phyloP scores from a whole-genome alignment of 1,284 basidiomycete genomes.

The Blastosporella zonata region DNA sequence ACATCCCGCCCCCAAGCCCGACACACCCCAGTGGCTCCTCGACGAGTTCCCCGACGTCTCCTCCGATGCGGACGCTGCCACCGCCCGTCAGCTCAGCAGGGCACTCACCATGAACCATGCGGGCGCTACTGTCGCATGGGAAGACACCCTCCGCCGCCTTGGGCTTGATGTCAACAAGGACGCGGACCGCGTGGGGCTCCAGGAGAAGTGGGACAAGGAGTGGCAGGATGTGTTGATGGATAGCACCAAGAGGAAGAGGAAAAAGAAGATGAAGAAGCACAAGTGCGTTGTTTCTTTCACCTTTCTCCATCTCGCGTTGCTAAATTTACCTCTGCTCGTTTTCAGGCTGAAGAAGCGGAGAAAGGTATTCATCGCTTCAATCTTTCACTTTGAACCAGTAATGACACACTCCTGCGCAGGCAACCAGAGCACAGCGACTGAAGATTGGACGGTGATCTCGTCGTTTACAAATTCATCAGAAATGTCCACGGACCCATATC shows the following conservation, averaged over 20 bases:
- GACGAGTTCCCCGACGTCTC: slow-evolving; percentile 54
- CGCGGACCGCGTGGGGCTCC: slow-evolving; percentile 43
- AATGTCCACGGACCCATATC: slow-evolving; percentile 7
- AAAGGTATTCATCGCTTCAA: slow-evolving; percentile 39
- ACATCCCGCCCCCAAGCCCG: slow-evolving; percentile 6
- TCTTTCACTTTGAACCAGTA: slow-evolving; percentile 7
- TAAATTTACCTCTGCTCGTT: not conserved
- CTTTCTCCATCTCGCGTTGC: slow-evolving; percentile 10
- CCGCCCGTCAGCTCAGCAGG: slow-evolving; percentile 69
- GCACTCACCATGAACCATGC: slow-evolving; percentile 63
- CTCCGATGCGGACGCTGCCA: slow-evolving; percentile 68
- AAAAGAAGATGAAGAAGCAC: slow-evolving; percentile 90
- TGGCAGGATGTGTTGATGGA: slow-evolving; percentile 67
- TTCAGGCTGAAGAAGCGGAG: slow-evolving; percentile 58
- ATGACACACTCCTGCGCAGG: slow-evolving; percentile 23
- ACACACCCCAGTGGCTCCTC: slow-evolving; percentile 20
- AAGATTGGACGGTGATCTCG: slow-evolving; percentile 36
- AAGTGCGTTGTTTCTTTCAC: slow-evolving; percentile 55
- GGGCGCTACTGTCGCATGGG: slow-evolving; percentile 61
- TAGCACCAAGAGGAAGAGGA: slow-evolving; percentile 76
- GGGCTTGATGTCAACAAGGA: slow-evolving; percentile 52
- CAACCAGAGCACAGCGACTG: slow-evolving; percentile 40
- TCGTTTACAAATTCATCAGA: slow-evolving; percentile 1
- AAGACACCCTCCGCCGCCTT: slow-evolving; percentile 55
- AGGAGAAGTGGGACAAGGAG: slow-evolving; percentile 52